These are phyloP conservation scores for Venturia nashicola DNA, from an alignment of 2,329 filamentous ascomycete species.

Conservation along the genomic window DNA sequence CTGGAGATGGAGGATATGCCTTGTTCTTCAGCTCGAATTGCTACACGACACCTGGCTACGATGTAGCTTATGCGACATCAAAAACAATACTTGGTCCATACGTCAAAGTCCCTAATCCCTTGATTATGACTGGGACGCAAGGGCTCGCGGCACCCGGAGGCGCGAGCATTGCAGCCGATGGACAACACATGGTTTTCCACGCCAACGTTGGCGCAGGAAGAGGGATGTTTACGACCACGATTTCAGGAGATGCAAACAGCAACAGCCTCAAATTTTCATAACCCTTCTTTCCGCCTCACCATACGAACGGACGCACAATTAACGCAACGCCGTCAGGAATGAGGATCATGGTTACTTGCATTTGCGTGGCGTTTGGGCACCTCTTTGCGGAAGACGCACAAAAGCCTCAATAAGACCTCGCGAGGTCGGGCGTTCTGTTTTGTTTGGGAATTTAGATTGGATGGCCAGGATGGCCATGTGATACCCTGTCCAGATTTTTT, in stretches of 20 bases:
- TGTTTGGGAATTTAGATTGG: neutral
- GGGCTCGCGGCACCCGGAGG: slow-evolving; percentile 13
- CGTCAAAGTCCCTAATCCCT: slow-evolving; percentile 7
- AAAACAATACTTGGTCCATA: slow-evolving; percentile 15
- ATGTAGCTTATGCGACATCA: slow-evolving; percentile 47
- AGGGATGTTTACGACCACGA: slow-evolving; percentile 10
- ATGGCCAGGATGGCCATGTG: neutral
- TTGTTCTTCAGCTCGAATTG: slow-evolving; percentile 53
- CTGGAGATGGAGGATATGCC: slow-evolving; percentile 39
- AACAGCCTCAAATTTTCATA: neutral
- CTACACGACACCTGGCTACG: slow-evolving; percentile 42
- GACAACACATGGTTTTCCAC: slow-evolving; percentile 10
- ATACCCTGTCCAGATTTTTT: neutral
- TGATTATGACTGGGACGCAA: slow-evolving; percentile 10
- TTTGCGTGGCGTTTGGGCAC: neutral
- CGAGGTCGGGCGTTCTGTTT: neutral
- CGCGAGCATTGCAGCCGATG: slow-evolving; percentile 9
- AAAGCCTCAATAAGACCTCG: neutral
- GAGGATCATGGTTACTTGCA: neutral
- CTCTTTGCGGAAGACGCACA: neutral
- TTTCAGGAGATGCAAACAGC: neutral
- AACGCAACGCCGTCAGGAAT: neutral
- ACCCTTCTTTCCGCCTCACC: neutral
- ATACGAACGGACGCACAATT: neutral
- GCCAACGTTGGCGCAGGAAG: slow-evolving; percentile 6